A percentile compares a stretch with the other conserved stretches of the same genome.
Conservation (phyloP, 2,329 filamentous ascomycete species). For the Huntiella savannae region DNA sequence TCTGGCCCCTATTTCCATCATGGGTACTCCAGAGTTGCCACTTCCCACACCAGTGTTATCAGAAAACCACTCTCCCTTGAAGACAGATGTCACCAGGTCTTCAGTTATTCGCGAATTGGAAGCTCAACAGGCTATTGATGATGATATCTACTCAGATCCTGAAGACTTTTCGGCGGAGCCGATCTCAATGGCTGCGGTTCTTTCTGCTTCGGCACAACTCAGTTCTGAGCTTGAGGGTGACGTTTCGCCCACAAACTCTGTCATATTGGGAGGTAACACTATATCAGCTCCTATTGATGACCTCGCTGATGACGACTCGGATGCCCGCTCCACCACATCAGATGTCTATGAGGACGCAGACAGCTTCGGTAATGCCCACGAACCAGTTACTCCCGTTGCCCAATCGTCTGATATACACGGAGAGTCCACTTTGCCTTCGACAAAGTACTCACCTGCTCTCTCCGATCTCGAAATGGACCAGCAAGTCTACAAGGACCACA, state of each 20-base stretch:
- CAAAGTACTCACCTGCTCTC: conserved; percentile 3
- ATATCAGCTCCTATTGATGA: not conserved
- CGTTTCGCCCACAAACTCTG: not conserved
- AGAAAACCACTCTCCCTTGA: not conserved
- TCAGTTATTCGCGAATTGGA: not conserved
- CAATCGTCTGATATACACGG: not conserved
- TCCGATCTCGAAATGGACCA: conserved; percentile 2
- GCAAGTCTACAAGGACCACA: not conserved
- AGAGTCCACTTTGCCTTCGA: not conserved
- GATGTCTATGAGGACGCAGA: not conserved
- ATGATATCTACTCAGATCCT: conserved; percentile 1
- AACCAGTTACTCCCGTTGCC: not conserved
- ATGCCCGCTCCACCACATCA: not conserved
- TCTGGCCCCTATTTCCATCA: not conserved
- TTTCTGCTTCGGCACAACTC: not conserved
- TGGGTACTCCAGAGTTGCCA: conserved; percentile 1
- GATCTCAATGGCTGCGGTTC: not conserved
- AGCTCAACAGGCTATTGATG: not conserved
- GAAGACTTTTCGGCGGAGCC: not conserved
- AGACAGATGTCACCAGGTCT: not conserved
- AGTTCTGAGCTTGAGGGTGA: not conserved
- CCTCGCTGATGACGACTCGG: not conserved
- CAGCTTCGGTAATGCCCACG: too few relatives aligned
- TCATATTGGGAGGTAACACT: not conserved
- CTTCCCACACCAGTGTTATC: not conserved